These are phyloP conservation scores for Solanum sejunctum DNA, from an alignment of 257 asterid species.

Conservation along the genomic window DNA sequence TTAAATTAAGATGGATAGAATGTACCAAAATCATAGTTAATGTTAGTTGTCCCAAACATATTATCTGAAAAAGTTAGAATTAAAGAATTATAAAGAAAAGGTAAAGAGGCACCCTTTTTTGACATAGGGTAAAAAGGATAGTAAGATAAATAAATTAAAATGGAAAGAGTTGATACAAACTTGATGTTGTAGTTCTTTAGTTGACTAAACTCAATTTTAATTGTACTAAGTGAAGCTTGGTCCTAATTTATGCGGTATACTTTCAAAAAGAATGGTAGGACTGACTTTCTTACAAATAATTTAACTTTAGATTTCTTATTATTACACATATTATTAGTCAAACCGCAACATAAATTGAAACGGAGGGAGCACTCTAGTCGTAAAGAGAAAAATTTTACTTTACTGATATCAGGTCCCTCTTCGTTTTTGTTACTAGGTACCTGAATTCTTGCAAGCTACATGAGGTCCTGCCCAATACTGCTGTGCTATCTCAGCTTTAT, in stretches of 20 bases:
- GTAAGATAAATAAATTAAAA: neutral
- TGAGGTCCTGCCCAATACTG: neutral
- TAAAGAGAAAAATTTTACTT: neutral
- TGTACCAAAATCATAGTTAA: neutral
- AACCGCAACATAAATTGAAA: neutral
- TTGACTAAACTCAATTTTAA: neutral
- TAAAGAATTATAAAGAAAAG: too few relatives aligned
- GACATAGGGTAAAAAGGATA: too few relatives aligned
- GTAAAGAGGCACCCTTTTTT: neutral
- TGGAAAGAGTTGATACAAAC: neutral
- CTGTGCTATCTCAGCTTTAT: conserved; percentile 4
- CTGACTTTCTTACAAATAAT: neutral
- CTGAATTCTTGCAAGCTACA: conserved; percentile 16
- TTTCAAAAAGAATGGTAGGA: neutral
- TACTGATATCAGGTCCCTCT: neutral
- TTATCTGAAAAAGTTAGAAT: too few relatives aligned
- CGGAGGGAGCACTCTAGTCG: neutral
- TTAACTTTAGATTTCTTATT: neutral
- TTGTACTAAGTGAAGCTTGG: neutral
- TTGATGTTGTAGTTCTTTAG: neutral
- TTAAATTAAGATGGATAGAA: neutral
- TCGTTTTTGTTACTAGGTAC: conserved; percentile 1
- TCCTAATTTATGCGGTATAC: neutral
- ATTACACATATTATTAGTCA: neutral
- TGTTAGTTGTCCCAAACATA: too few relatives aligned